These are phyloP conservation scores for Herpetomonas muscarum DNA, from an alignment of 208 protist species.

Conservation along the genomic window DNA sequence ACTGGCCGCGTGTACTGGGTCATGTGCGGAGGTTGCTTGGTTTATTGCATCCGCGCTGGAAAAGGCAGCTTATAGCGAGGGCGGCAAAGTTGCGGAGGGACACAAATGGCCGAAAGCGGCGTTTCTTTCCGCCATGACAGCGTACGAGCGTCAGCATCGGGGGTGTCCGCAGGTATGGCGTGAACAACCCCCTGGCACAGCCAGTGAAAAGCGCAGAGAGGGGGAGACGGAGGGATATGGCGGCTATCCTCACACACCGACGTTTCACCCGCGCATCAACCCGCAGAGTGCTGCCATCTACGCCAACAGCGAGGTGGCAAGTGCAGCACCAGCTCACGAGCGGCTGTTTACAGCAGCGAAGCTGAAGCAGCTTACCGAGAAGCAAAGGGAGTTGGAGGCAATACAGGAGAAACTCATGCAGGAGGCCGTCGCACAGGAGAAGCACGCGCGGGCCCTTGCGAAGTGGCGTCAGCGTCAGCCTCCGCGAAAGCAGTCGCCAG, in stretches of 20 bases:
- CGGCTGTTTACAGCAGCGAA: constrained; percentile 48
- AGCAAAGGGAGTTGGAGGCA: constrained; percentile 35
- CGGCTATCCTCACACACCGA: too few relatives aligned
- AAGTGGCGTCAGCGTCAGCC: neutral
- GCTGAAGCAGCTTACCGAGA: constrained; percentile 27
- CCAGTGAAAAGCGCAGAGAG: too few relatives aligned
- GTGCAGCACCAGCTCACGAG: constrained; percentile 21
- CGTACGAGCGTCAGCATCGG: too few relatives aligned
- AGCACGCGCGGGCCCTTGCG: neutral
- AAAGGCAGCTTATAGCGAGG: neutral
- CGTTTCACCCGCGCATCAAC: constrained; percentile 37
- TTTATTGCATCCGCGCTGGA: neutral
- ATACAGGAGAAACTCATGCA: constrained; percentile 20
- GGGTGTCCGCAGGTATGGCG: too few relatives aligned
- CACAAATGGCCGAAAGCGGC: too few relatives aligned
- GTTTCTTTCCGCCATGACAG: too few relatives aligned
- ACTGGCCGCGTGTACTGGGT: neutral
- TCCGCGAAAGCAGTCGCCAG: neutral
- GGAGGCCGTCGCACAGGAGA: constrained; percentile 13
- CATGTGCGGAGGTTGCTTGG: neutral
- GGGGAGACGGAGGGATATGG: too few relatives aligned
- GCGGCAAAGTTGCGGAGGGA: too few relatives aligned
- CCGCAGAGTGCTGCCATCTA: constrained; percentile 15
- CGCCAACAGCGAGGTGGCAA: constrained; percentile 11
- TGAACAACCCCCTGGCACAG: too few relatives aligned